Evolutionary conservation across 805 yeast genomes (phyloP).

Genomic region (Candida suzukii): DNA sequence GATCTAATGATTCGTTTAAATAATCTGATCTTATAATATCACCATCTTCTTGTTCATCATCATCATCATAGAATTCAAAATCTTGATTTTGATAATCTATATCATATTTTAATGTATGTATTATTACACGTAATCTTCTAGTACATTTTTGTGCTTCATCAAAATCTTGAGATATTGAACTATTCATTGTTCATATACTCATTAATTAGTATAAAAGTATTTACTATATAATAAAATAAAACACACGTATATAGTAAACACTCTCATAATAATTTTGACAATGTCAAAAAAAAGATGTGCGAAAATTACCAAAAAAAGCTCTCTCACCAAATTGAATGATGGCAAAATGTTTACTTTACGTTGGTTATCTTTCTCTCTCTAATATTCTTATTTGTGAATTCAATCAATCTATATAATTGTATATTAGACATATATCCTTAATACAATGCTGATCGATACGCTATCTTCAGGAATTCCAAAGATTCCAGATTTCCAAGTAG

Average conservation of each 20-base stretch:
- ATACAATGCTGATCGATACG: conserved; percentile 28
- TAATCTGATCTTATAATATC: background rate
- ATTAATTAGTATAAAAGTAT: no score
- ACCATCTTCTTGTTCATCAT: conserved; percentile 4
- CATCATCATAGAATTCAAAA: background rate
- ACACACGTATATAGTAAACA: no score
- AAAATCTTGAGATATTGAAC: background rate
- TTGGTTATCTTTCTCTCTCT: no score
- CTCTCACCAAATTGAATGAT: no score
- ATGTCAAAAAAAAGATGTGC: no score
- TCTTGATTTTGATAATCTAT: conserved; percentile 18
- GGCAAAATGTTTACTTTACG: no score
- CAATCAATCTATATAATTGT: no score
- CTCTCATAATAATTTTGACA: no score
- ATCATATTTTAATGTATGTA: conserved; percentile 31
- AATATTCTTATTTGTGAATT: no score
- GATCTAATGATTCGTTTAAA: conserved; percentile 2
- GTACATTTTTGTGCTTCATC: background rate
- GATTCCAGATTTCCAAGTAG: conserved; percentile 75
- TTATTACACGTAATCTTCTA: conserved; percentile 42
- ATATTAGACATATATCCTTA: background rate
- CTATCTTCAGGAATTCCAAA: conserved; percentile 43
- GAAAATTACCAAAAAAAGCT: no score
- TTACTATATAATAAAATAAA: no score
- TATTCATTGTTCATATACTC: background rate